Evolutionary conservation across 2,329 filamentous ascomycete species (phyloP).

Genomic region (Aspergillus hortae): DNA sequence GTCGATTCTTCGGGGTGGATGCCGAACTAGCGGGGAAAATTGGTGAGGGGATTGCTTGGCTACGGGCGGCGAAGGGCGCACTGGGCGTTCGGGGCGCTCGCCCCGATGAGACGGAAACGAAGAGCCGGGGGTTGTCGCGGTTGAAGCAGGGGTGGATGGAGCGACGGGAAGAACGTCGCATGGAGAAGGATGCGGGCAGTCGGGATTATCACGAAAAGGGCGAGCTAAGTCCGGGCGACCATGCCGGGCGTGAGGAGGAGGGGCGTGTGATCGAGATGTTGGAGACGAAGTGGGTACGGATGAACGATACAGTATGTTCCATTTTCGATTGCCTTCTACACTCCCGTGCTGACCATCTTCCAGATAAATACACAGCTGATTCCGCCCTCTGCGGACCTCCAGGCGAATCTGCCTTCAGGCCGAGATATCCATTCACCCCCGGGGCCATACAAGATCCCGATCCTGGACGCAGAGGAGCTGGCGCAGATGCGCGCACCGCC

Average conservation of each 20-base stretch:
- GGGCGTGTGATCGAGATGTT: conserved; percentile 80
- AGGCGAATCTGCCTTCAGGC: conserved; percentile 80
- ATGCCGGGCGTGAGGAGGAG: conserved; percentile 83
- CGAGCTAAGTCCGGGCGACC: conserved; percentile 55
- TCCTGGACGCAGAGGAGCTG: conserved; percentile 62
- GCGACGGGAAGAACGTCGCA: conserved; percentile 71
- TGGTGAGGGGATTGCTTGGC: conserved; percentile 82
- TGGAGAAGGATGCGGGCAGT: conserved; percentile 62
- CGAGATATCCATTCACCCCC: conserved; percentile 73
- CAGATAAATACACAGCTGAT: conserved; percentile 78
- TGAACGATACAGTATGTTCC: conserved; percentile 75
- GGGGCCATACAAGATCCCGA: conserved; percentile 63
- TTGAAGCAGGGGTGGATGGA: conserved; percentile 73
- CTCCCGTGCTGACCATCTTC: conserved; percentile 2
- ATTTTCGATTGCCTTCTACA: not conserved
- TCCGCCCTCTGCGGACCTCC: conserved; percentile 66
- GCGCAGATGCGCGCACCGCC: conserved; percentile 56
- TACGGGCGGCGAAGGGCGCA: conserved; percentile 71
- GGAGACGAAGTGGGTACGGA: conserved; percentile 82
- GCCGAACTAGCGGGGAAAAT: conserved; percentile 78
- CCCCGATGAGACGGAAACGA: conserved; percentile 36
- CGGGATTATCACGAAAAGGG: conserved; percentile 28
- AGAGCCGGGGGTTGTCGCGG: conserved; percentile 41
- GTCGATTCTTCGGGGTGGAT: conserved; percentile 86
- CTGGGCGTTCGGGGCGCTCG: conserved; percentile 59